Evolutionary conservation across 225 moss, liverwort and hornwort genomes (phyloP), one percentile per base, ranked within the genome.

Genomic region (Antitrichia curtipendula): DNA sequence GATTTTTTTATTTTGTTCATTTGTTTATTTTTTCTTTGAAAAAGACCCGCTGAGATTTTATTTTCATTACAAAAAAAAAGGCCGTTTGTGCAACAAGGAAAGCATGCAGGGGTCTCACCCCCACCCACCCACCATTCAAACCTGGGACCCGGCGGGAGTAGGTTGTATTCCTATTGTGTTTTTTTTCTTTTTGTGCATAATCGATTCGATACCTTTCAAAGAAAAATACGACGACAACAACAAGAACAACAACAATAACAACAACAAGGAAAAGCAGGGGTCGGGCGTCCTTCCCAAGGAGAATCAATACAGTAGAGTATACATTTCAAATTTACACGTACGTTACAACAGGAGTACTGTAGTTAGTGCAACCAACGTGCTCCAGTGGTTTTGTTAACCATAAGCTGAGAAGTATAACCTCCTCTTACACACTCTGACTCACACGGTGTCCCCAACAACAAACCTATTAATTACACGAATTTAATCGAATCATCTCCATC

Each of bases 371-470:
- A 84, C 68, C 36, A 91, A 91, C 89, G 91, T 91, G 91, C 89
- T 84, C 89, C 89, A 89, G 70, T 28, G 50, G 63, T 87, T 47
- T 53, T 89, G 84, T 86, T 89, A 90, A 86, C 88, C 41, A 86
- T 78, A 80, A 87, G 72, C 81, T 12, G 54, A 21, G 10, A 89
- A 80, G 86, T 84, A 62, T 91, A 89, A 91, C 91, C 84, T 85
- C 89, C 87, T 91, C 91, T 91, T 88, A 86, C 91, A 88, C 88
- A 80, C 66, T 91, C 91, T 91, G 91, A 89, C 89, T 70, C 84
- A 86, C 89, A 89, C 71, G 89, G 87, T 69, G 87, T 81, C 84
- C 87, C 85, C 70, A 84, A 56, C 84, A 89, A 85, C 71, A 89
- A 87, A 76, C 87, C 76, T 77, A 87, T 89, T 87, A 70, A 91